phyloP scores from a whole-genome alignment of 345 rosid genomes.

The Eucalyptus pauciflora region DNA sequence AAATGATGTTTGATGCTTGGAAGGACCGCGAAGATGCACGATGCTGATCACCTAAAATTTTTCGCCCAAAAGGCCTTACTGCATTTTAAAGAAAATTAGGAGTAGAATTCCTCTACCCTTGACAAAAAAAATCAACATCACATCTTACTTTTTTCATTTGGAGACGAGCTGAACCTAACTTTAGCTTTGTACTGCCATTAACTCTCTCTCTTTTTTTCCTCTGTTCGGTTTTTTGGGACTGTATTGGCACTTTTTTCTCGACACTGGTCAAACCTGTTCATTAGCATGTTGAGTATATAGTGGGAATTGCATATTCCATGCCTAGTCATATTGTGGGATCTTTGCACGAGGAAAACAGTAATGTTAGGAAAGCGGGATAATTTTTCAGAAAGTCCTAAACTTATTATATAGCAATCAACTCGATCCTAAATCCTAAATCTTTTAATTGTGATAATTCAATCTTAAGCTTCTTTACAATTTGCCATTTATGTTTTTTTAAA shows the following conservation, averaged over 20 bases:
- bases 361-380: background rate
- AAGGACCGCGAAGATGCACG: background rate
- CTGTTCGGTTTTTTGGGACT: background rate
- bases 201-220: background rate
- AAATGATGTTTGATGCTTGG: background rate
- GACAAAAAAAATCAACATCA: background rate
- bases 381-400: background rate
- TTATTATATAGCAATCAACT: background rate
- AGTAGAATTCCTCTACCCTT: background rate
- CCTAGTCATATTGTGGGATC: background rate
- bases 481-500: rapidly evolving
- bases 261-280: background rate
- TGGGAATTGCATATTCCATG: background rate
- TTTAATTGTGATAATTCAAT: background rate
- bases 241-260: background rate
- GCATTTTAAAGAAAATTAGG: background rate
- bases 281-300: background rate
- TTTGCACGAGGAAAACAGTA: background rate
- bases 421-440: rapidly evolving
- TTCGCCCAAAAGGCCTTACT: background rate
- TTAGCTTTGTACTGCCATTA: background rate
- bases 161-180: background rate
- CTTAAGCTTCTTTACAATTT: rapidly evolving
- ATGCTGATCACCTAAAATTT: background rate
- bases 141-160: background rate